Base-by-base conservation (phyloP, 257 asterid species). In the Jasminum sambac region DNA sequence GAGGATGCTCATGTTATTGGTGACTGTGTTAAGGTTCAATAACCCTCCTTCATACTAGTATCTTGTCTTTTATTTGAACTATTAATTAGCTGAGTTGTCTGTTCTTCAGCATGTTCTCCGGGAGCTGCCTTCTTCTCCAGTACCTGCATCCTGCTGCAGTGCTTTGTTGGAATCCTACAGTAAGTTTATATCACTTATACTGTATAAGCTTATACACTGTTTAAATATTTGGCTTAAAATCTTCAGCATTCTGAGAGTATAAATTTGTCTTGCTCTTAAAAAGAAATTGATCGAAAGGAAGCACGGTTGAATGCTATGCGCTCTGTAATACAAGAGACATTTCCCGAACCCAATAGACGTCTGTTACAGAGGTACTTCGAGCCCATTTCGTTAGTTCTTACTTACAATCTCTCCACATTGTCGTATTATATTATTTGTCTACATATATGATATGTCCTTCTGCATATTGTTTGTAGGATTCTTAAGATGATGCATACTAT, bases 101-200 rank as follows among this genome's bases (percentile, higher is more conserved):
- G 50, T 68, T 72, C 63, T 86, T 75, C 91, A 92, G 98, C 96
- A 86, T 83, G 96, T 92, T 77, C 98, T 92, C 66, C 87, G 98
- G 64, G 96, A 92, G 87, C 86, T 92, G 62, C 98, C 98, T 70
- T 92, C 98, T 41, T 92, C 98, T 76, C 98, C 98, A 24, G 98
- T 92, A 77, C 98, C 98, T 71, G 98, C 96, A 55, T 87, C 98
- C 70, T 92, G 98, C 82, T 92, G 98, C 80, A 85, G 91, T 65
- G 96, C 98, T 41, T 83, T 92, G 82, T 83, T 92, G 86, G 98
- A 92, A 79, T 93, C 96, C 72, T 87, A 81, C 77, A 89, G 98
- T 92, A 76, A 82, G 95, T 79, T 72, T 70, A 46, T 19, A 60
- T 55, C 69, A 34, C 50, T 23, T 71, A 63, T 37, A 13, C 40